Conservation (phyloP, 1,284 basidiomycete species). For the Sporisorium sorghi region DNA sequence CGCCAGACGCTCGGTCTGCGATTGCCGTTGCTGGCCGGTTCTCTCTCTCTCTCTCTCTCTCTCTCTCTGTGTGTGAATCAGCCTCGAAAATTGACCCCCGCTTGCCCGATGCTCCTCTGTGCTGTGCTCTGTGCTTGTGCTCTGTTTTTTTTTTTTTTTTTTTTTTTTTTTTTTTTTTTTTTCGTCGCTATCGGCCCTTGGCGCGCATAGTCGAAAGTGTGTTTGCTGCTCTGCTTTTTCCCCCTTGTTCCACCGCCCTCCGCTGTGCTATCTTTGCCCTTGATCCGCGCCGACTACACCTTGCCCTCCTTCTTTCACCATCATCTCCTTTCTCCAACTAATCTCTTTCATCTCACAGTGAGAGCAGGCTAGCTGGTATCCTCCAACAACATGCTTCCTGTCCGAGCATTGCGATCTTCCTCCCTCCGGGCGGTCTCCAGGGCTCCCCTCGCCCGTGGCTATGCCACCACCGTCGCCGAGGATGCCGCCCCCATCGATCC, state of each 20-base stretch:
- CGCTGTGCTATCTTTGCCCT: neutral
- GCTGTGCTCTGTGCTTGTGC: conserved; percentile 9
- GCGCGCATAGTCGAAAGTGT: conserved; percentile 26
- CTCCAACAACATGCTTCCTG: conserved; percentile 54
- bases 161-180: conserved; percentile 6
- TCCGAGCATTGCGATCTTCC: conserved; percentile 54
- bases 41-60: neutral
- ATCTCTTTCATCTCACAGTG: conserved; percentile 25
- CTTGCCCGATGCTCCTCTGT: conserved; percentile 12
- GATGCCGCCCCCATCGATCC: conserved; percentile 60
- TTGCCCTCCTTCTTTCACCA: conserved; percentile 9
- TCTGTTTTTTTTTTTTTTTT: no score
- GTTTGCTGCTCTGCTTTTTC: conserved; percentile 3
- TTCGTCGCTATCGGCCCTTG: conserved; percentile 40
- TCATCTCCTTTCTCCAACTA: conserved; percentile 22
- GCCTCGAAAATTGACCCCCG: conserved; percentile 10
- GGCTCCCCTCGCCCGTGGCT: conserved; percentile 59
- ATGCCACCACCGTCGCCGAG: conserved; percentile 67
- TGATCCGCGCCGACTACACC: conserved; percentile 5
- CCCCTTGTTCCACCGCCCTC: conserved; percentile 16
- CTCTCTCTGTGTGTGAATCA: conserved; percentile 27
- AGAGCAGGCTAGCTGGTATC: conserved; percentile 50
- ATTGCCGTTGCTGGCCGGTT: conserved; percentile 45
- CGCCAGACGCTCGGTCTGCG: conserved; percentile 32
- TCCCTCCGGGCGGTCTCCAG: conserved; percentile 51